These are phyloP conservation scores for Cantharellus anzutake DNA, from an alignment of 768 basidiomycete species.

Conservation along the genomic window DNA sequence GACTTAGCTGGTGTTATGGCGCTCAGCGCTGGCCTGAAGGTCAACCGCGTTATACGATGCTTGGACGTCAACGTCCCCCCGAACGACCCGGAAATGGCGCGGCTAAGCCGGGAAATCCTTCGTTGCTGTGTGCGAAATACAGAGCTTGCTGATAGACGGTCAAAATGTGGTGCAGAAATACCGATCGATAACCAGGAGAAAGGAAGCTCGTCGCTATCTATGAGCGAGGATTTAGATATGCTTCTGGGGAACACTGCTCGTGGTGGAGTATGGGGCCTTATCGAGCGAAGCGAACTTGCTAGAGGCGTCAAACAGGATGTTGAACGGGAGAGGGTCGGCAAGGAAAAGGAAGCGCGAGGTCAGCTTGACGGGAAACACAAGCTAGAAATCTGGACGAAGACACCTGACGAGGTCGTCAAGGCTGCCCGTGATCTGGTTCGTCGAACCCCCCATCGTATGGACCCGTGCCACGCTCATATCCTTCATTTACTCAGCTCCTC, in stretches of 20 bases:
- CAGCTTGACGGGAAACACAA: slow-evolving; percentile 17
- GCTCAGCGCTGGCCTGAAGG: slow-evolving; percentile 62
- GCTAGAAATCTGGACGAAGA: slow-evolving; percentile 17
- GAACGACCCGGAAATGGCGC: slow-evolving; percentile 60
- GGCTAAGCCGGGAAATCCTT: slow-evolving; percentile 77
- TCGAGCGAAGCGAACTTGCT: slow-evolving; percentile 70
- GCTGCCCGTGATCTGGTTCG: slow-evolving; percentile 11
- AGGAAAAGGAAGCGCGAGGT: slow-evolving; percentile 12
- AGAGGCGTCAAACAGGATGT: slow-evolving; percentile 24
- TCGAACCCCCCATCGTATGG: background rate
- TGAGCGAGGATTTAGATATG: slow-evolving; percentile 7
- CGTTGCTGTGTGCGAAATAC: slow-evolving; percentile 87
- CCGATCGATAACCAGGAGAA: background rate
- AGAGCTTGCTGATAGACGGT: slow-evolving; percentile 28
- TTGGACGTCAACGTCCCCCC: slow-evolving; percentile 86
- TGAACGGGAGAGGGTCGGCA: slow-evolving; percentile 14
- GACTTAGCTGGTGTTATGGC: slow-evolving; percentile 91
- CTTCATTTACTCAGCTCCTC: background rate
- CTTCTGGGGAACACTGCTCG: slow-evolving; percentile 30
- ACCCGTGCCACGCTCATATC: background rate
- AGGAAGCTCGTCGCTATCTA: slow-evolving; percentile 11
- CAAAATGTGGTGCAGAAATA: background rate
- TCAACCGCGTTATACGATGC: slow-evolving; percentile 73
- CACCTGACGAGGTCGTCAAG: slow-evolving; percentile 14
- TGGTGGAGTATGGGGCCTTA: slow-evolving; percentile 63